These are phyloP conservation scores for Solanum corneliomulleri DNA, from an alignment of 257 asterid species.

Conservation along the genomic window DNA sequence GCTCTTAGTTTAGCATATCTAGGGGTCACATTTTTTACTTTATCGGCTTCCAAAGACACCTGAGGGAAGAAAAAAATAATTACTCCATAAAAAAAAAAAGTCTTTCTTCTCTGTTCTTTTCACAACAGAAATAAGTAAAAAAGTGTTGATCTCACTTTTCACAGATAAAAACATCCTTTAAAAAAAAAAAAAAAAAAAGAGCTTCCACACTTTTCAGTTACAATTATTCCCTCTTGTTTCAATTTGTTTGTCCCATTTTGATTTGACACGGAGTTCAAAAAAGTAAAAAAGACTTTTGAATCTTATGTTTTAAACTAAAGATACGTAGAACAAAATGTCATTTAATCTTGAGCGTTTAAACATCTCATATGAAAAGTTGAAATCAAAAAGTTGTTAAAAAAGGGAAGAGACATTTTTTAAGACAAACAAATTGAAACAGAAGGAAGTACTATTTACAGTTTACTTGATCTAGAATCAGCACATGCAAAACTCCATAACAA, in stretches of 20 bases:
- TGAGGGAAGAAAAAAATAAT: neutral
- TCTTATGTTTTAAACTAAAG: too few relatives aligned
- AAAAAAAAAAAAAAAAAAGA: neutral
- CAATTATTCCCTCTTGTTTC: neutral
- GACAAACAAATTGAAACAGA: neutral
- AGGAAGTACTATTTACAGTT: neutral
- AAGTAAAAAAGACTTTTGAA: neutral
- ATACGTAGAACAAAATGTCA: too few relatives aligned
- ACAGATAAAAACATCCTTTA: neutral
- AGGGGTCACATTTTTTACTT: conserved; percentile 93
- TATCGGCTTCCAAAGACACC: conserved; percentile 91
- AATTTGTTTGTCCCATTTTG: neutral
- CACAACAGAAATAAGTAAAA: neutral
- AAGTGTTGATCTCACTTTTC: neutral
- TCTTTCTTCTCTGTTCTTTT: neutral
- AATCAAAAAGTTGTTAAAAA: neutral
- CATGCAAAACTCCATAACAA: neutral
- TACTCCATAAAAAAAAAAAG: neutral
- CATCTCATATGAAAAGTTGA: neutral
- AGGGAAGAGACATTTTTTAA: neutral
- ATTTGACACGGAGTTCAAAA: neutral
- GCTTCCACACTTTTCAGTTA: neutral
- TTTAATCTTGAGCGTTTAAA: neutral
- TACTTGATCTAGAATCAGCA: neutral
- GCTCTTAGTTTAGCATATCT: conserved; percentile 81